Conservation (phyloP, 148 eudicot genomes). For the Hydrangea macrophylla region DNA sequence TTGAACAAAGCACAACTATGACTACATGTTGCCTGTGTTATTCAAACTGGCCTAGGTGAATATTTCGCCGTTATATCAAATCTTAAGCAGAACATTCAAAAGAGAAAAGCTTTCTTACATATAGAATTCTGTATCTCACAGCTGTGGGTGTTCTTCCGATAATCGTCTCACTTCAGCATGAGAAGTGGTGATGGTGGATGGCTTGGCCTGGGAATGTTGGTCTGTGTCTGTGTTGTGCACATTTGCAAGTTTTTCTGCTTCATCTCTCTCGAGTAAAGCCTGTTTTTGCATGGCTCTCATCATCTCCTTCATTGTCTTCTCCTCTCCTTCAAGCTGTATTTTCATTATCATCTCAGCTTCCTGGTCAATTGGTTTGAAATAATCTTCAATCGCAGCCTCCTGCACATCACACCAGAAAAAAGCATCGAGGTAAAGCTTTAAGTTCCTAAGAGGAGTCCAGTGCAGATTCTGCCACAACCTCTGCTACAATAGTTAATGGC, state of each 20-base stretch:
- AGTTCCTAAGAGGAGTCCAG: background rate
- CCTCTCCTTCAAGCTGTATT: slow-evolving; percentile 74
- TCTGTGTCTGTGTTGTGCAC: slow-evolving; percentile 26
- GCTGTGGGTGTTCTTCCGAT: background rate
- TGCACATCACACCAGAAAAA: slow-evolving; percentile 19
- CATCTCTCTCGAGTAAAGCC: slow-evolving; percentile 63
- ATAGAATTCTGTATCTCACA: background rate
- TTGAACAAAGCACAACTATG: background rate
- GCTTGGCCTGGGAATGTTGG: slow-evolving; percentile 19
- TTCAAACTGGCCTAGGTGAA: background rate
- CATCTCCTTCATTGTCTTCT: slow-evolving; percentile 61
- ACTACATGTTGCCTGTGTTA: background rate
- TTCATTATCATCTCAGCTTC: slow-evolving; percentile 68
- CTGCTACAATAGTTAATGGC: too few species aligned
- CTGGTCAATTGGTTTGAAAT: slow-evolving; percentile 81
- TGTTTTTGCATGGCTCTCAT: slow-evolving; percentile 61
- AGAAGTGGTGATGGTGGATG: slow-evolving; percentile 5
- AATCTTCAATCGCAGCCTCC: slow-evolving; percentile 80
- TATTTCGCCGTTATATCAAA: background rate
- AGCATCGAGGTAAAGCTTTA: background rate
- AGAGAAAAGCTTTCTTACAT: background rate
- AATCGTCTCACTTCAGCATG: slow-evolving; percentile 20
- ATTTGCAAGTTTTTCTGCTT: slow-evolving; percentile 45
- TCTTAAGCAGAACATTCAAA: background rate
- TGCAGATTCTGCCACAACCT: background rate